Percentiles rank a stretch among this genome's conserved stretches.
Conservation (phyloP, 2,329 filamentous ascomycete genomes). For the Aspergillus sp. region DNA sequence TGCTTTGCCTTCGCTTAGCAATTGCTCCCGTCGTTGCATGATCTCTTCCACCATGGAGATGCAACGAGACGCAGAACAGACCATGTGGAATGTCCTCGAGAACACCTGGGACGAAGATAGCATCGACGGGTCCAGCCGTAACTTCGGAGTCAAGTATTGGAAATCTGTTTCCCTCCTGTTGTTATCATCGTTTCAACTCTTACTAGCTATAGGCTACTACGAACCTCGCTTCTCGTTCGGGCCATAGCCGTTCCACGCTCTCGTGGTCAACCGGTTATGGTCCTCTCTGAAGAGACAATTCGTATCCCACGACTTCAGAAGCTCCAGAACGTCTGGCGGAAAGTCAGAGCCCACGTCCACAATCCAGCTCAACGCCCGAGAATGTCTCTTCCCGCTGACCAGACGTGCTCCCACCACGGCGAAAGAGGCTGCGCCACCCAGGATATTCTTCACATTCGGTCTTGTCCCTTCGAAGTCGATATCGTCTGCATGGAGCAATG, state of each 20-base stretch:
- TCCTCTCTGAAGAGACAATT: conserved; percentile 61
- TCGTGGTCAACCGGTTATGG: conserved; percentile 64
- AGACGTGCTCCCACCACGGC: conserved; percentile 81
- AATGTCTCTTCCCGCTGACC: conserved; percentile 62
- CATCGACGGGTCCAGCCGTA: conserved; percentile 66
- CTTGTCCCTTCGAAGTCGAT: conserved; percentile 73
- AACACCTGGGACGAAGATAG: conserved; percentile 59
- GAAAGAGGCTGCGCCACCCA: conserved; percentile 86
- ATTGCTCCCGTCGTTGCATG: conserved; percentile 41
- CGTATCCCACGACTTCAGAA: conserved; percentile 69
- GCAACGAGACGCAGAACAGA: conserved; percentile 72
- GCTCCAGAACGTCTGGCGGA: conserved; percentile 53
- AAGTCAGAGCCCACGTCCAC: conserved; percentile 88
- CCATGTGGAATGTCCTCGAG: conserved; percentile 75
- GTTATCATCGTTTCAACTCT: neutral
- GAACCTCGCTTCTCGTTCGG: conserved; percentile 55
- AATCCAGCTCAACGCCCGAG: conserved; percentile 73
- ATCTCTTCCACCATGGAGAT: conserved; percentile 68
- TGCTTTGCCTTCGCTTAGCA: conserved; percentile 20
- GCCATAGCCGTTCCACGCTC: conserved; percentile 87
- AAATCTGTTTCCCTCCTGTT: conserved; percentile 51
- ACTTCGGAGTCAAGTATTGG: conserved; percentile 78
- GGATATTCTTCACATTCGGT: conserved; percentile 61
- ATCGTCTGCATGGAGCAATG: conserved; percentile 55
- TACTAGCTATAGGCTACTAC: conserved; percentile 1